A percentile compares a stretch with the other conserved stretches of the same genome.
Evolutionary conservation across 257 asterid genomes (phyloP).

Genomic region (Knoxia roxburghii): DNA sequence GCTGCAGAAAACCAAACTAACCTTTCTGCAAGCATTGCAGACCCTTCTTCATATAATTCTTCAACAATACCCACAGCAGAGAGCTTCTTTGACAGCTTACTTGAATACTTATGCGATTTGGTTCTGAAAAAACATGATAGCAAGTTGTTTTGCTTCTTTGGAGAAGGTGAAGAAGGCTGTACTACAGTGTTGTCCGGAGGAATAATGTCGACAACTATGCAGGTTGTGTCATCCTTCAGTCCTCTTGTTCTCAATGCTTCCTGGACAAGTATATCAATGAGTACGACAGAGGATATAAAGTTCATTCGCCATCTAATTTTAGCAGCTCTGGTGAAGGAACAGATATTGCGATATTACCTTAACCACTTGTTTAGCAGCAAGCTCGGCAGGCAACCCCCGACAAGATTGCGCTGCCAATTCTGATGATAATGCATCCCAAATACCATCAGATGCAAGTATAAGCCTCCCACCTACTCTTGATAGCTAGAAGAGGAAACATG

Average conservation of each 20-base stretch:
- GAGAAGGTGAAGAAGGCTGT: conserved; percentile 34
- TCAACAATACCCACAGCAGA: conserved; percentile 64
- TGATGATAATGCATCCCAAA: conserved; percentile 80
- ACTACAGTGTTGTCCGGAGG: conserved; percentile 39
- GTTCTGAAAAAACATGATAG: conserved; percentile 42
- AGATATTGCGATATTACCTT: conserved; percentile 40
- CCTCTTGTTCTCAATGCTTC: conserved; percentile 74
- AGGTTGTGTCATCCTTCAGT: conserved; percentile 80
- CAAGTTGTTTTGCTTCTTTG: conserved; percentile 42
- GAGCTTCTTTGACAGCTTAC: conserved; percentile 36
- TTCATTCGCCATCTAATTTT: neutral
- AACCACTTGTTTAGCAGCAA: conserved; percentile 66
- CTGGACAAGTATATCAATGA: conserved; percentile 27
- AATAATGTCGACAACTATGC: conserved; percentile 69
- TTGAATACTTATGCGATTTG: conserved; percentile 28
- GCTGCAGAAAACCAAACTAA: conserved; percentile 16
- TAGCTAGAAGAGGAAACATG: conserved; percentile 29
- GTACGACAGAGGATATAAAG: conserved; percentile 1
- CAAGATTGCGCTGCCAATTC: conserved; percentile 68
- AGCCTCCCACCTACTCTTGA: conserved; percentile 76
- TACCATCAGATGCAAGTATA: conserved; percentile 83
- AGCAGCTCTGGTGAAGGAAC: neutral
- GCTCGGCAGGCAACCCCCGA: conserved; percentile 76
- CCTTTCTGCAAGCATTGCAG: conserved; percentile 75
- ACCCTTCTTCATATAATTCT: conserved; percentile 81